Evolutionary conservation across 2,329 filamentous ascomycete species (phyloP), one percentile per base, ranked within the genome.

Genomic region (Verticillium nubilum): DNA sequence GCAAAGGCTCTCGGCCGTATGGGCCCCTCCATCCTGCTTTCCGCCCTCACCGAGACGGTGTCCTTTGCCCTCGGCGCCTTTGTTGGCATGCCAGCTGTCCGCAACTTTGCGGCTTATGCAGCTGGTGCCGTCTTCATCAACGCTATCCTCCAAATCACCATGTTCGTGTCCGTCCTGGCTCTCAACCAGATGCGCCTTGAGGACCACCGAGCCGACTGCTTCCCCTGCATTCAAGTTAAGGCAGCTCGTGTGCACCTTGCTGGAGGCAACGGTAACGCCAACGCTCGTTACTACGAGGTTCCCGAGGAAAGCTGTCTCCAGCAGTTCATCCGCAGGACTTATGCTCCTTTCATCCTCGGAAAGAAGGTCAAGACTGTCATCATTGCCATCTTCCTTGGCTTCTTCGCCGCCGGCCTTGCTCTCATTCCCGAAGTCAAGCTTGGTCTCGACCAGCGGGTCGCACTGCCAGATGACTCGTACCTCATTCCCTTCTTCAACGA

Each of bases 101-200:
- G 92, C 63, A 99, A 99, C 74, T 99, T 99, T 74, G 96, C 95
- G 17, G 88, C 94, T 2, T 99, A 99, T 71, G 95, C 95, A 13
- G 93, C 95, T 2, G 95, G 95, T 56, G 95, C 95, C 12, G 95
- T 99, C 12, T 88, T 98, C 67, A 94, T 99, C 80, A 99, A 99
- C 70, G 96, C 96, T 0, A 73, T 98, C n/a, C 79, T 99, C 5
- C 95, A 99, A 73, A 89, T 98, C 65, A 99, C 96, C 1, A 94
- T 98, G 86, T 99, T 99, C 70, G 85, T 97, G 42, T 94, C 96
- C 1, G 89, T 98, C 3, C 81, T 99, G 7, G 87, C 93, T 2
- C 82, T 97, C 60, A 99, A 99, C 69, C 95, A 99, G 75, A 85
- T 87, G 70, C 86, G 96, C 9, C 93, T 96, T 1, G 94, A 99